phyloP scores from a whole-genome alignment of 805 yeast species.

The Ogataea allantospora region DNA sequence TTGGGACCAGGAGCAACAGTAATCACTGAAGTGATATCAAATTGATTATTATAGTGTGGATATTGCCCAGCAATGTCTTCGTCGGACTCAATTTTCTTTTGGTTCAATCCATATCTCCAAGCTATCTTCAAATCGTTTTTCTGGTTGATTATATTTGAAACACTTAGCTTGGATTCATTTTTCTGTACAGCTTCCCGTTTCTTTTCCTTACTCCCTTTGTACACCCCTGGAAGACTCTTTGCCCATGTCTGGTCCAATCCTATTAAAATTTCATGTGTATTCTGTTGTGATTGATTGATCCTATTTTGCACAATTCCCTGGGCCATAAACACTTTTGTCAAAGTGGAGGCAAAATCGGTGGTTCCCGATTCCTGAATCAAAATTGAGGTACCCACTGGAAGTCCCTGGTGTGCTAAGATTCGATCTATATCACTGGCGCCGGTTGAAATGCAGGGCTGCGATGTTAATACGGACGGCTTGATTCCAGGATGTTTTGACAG shows the following conservation, averaged over 20 bases:
- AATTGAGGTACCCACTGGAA: constrained; percentile 73
- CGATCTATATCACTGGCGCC: constrained; percentile 78
- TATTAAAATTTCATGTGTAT: constrained; percentile 63
- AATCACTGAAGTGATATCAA: constrained; percentile 73
- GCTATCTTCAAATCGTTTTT: constrained; percentile 33
- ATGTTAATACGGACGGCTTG: constrained; percentile 72
- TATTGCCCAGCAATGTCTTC: constrained; percentile 33
- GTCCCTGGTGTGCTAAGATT: constrained; percentile 74
- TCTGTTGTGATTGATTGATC: constrained; percentile 37
- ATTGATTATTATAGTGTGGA: constrained; percentile 60
- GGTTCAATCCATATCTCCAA: constrained; percentile 79
- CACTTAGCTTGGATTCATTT: constrained; percentile 64
- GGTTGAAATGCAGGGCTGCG: constrained; percentile 75
- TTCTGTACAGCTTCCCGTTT: constrained; percentile 56
- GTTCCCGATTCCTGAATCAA: constrained; percentile 81
- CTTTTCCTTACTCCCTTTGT: constrained; percentile 67
- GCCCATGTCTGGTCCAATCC: constrained; percentile 61
- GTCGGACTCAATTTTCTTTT: constrained; percentile 33
- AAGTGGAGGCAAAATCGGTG: constrained; percentile 78
- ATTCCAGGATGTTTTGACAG: constrained; percentile 52
- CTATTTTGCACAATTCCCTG: constrained; percentile 74
- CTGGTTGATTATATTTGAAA: constrained; percentile 56
- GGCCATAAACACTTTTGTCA: constrained; percentile 67
- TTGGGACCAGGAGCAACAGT: constrained; percentile 61
- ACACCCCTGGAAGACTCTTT: constrained; percentile 72